phyloP scores from a whole-genome alignment of 805 yeast genomes.

The Pichia membranifaciens region DNA sequence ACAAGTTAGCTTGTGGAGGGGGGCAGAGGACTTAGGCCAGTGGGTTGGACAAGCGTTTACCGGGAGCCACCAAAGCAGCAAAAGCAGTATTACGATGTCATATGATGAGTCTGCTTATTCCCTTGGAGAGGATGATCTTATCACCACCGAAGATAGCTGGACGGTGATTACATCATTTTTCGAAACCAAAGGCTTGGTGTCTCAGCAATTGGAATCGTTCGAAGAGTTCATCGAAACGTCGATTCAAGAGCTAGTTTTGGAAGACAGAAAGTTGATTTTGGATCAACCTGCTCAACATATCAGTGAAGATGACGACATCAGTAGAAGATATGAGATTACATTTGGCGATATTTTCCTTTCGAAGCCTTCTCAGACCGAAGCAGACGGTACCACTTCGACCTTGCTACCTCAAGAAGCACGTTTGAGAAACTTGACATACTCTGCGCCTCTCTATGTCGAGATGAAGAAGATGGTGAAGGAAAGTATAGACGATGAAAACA shows the following conservation, averaged over 20 bases:
- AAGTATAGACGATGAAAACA: conserved; percentile 65
- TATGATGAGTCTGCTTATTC: conserved; percentile 11
- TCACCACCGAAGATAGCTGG: conserved; percentile 99
- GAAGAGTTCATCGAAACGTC: conserved; percentile 97
- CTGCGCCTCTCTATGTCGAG: conserved; percentile 93
- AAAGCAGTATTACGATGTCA: conserved; percentile 10
- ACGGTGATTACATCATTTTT: conserved; percentile 94
- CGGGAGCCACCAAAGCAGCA: not conserved
- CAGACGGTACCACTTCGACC: conserved; percentile 99
- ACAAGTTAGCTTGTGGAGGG: too few species aligned
- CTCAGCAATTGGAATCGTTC: conserved; percentile 96
- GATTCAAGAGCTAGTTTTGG: conserved; percentile 94
- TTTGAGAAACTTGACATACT: conserved; percentile 89
- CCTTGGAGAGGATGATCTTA: conserved; percentile 51
- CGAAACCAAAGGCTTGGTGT: conserved; percentile 92
- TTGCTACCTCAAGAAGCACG: conserved; percentile 98
- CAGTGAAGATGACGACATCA: conserved; percentile 81
- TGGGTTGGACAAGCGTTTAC: too few species aligned
- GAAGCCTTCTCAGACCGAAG: conserved; percentile 97
- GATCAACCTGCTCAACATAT: conserved; percentile 99
- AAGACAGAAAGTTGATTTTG: conserved; percentile 85
- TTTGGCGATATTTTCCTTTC: conserved; percentile 96
- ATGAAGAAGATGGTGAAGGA: conserved; percentile 86
- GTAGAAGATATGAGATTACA: conserved; percentile 91
- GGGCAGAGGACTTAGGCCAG: too few species aligned